Conservation (phyloP, 2,329 filamentous ascomycete genomes). For the Ophiognomonia clavigignenti-juglandacearum region DNA sequence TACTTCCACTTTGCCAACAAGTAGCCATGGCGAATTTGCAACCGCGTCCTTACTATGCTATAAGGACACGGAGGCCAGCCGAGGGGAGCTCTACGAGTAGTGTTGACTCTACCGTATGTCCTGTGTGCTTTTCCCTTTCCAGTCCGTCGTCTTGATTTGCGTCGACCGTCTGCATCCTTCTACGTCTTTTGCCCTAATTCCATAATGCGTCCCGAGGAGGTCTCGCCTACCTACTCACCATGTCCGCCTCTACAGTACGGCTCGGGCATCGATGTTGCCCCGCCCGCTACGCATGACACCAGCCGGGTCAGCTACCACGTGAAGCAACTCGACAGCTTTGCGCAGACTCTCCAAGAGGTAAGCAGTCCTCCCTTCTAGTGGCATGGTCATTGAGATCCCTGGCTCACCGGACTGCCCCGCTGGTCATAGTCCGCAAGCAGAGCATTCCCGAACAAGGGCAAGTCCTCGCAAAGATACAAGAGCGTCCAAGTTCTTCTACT, state of each 20-base stretch:
- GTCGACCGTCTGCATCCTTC: too few relatives aligned
- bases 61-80: constrained; percentile 43
- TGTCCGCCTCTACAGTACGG: constrained; percentile 38
- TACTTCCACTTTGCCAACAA: background rate
- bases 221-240: constrained; percentile 18
- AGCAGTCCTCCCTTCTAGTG: constrained; percentile 21
- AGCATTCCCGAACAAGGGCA: constrained; percentile 52
- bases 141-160: background rate
- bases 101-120: constrained; percentile 44
- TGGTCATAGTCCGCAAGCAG: constrained; percentile 43
- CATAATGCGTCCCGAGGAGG: constrained; percentile 8
- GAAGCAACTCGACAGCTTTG: constrained; percentile 51
- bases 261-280: constrained; percentile 35
- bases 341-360: constrained; percentile 50
- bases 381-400: background rate
- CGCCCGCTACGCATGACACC: constrained; percentile 49
- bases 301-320: constrained; percentile 55
- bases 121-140: background rate
- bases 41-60: constrained; percentile 45
- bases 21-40: constrained; percentile 34
- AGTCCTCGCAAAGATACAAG: constrained; percentile 47
- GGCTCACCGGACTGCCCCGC: constrained; percentile 12
- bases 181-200: too few relatives aligned
- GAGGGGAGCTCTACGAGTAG: constrained; percentile 42
- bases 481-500: constrained; percentile 51